These are phyloP conservation scores for Senna tora DNA, from an alignment of 306 rosid species.

Conservation along the genomic window DNA sequence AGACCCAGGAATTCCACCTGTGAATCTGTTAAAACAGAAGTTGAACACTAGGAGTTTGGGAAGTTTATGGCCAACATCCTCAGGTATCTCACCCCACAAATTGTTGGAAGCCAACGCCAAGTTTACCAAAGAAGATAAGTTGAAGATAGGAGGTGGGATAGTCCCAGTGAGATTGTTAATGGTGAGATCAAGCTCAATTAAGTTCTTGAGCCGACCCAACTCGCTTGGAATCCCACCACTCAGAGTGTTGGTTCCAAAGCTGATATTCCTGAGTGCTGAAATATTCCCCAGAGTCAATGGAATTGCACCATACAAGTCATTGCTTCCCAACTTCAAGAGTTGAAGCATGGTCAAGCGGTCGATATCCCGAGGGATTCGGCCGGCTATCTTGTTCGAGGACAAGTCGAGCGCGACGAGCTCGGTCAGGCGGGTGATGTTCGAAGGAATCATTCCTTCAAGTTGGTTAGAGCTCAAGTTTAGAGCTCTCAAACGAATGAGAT, in stretches of 20 bases:
- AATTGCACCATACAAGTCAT: no score
- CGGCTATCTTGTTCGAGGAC: background rate
- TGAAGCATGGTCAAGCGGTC: slow-evolving; percentile 48
- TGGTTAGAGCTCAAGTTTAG: slow-evolving; percentile 61
- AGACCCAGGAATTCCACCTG: slow-evolving; percentile 61
- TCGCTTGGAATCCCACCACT: slow-evolving; percentile 60
- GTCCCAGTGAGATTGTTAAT: slow-evolving; percentile 63
- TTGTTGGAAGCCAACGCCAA: slow-evolving; percentile 65
- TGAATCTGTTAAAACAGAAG: slow-evolving; percentile 42
- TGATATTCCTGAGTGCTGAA: slow-evolving; percentile 55
- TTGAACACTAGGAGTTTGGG: slow-evolving; percentile 63
- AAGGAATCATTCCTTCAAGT: slow-evolving; percentile 49
- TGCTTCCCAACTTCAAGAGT: no score
- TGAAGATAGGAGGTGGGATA: slow-evolving; percentile 55
- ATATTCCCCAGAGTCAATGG: slow-evolving; percentile 61
- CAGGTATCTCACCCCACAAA: slow-evolving; percentile 71
- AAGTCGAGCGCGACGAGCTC: slow-evolving; percentile 56
- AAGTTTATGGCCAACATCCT: slow-evolving; percentile 54
- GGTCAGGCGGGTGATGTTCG: slow-evolving; percentile 48
- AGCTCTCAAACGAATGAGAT: slow-evolving; percentile 46
- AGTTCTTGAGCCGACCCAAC: slow-evolving; percentile 50
- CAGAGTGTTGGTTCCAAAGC: slow-evolving; percentile 62
- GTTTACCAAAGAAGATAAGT: slow-evolving; percentile 58
- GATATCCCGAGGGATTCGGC: slow-evolving; percentile 50
- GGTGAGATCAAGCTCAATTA: slow-evolving; percentile 59